Evolutionary conservation across 1,284 basidiomycete genomes (phyloP).

Genomic region (Retiboletus flavoniger): DNA sequence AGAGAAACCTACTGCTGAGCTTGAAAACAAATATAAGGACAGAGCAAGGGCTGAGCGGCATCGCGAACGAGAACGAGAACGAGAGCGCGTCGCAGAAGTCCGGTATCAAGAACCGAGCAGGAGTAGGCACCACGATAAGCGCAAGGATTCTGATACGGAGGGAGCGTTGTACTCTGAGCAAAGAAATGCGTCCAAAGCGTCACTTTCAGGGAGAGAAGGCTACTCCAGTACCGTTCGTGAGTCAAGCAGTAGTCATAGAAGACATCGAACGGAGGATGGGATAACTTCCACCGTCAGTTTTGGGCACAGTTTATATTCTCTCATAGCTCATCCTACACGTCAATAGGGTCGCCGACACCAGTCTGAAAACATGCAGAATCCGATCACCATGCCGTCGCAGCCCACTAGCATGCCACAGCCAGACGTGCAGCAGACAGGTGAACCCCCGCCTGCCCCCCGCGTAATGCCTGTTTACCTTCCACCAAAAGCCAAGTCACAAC

Average conservation of each 20-base stretch:
- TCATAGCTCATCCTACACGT: conserved; percentile 11
- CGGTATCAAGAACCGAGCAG: conserved; percentile 26
- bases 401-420: conserved; percentile 22
- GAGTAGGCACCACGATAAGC: conserved; percentile 27
- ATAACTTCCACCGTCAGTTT: conserved; percentile 27
- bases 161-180: conserved; percentile 27
- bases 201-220: conserved; percentile 31
- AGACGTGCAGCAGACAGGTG: conserved; percentile 29
- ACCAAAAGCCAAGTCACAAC: conserved; percentile 35
- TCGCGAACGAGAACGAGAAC: conserved; percentile 35
- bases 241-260: conserved; percentile 26
- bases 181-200: conserved; percentile 29
- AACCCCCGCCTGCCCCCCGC: conserved; percentile 37
- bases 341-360: conserved; percentile 33
- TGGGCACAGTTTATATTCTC: conserved; percentile 16
- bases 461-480: conserved; percentile 40
- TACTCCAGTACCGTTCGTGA: conserved; percentile 29
- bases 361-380: conserved; percentile 32
- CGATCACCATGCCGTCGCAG: conserved; percentile 23
- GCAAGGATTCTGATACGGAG: conserved; percentile 36
- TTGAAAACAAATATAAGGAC: conserved; percentile 31
- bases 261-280: conserved; percentile 36
- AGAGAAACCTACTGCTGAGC: conserved; percentile 19
- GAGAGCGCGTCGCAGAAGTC: conserved; percentile 26
- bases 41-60: conserved; percentile 27